Evolutionary conservation across 1,284 basidiomycete genomes (phyloP), one percentile per base, ranked within the genome.

Genomic region (Malassezia japonica): DNA sequence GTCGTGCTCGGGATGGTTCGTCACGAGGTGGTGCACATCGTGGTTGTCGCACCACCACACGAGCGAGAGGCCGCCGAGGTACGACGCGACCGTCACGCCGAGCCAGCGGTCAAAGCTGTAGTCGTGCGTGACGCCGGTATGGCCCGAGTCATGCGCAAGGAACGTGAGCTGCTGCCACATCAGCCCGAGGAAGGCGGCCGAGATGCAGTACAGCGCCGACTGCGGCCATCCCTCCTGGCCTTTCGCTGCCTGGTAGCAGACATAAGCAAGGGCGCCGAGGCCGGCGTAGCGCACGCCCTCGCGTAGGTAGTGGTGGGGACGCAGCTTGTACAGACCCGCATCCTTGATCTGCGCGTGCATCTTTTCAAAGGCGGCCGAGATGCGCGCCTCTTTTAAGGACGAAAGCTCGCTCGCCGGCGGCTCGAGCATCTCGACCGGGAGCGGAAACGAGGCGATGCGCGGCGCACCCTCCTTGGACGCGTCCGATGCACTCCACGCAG

Each of bases 31-130:
- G 76, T 98, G 92, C 43, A 94, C 82, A 66, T 98, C 95, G 74
- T 98, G 92, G 71, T 94, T 96, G 74, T 94, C 82, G 51, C 90
- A 88, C 92, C 92, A 99, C 94, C 92, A 99, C 33, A 88, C 86
- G 31, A 94, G 80, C 70, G 88, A 92, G 46, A 99, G 77, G 1
- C 92, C 92, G 18, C 92, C 91, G 46, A 92, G 77, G 66, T 85
- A 88, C 74, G 90, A 81, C 1, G 87, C 85, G 48, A 92, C 78
- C n/a, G 84, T 70, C 50, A 86, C 88, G 18, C 82, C 85, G 46
- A 92, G 76, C 41, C 88, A 64, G 32, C 91, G 81, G 72, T 99
- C 92, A 46, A 79, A 75, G 27, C 78, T 75, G 84, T 88, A 94
- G 68, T 85, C 76, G 57, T 92, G 89, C 0, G 89, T 92, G 55